Evolutionary conservation across 768 basidiomycete species (phyloP).

Genomic region (Gautieria morchelliformis): DNA sequence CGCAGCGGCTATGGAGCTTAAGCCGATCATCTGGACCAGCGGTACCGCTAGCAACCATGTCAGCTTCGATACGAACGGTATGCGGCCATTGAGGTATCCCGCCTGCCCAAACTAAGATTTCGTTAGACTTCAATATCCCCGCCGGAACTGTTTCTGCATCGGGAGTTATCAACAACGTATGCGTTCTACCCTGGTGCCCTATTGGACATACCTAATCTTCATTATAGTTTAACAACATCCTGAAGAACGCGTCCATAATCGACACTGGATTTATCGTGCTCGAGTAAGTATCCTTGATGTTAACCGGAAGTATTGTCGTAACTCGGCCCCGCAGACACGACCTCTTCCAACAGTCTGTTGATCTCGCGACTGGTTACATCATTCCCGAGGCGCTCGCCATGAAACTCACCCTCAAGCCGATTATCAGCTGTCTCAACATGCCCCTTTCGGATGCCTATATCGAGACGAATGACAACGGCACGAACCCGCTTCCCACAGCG

Average conservation of each 20-base stretch:
- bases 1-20: slow-evolving; percentile 70
- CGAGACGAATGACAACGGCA: slow-evolving; percentile 68
- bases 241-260: slow-evolving; percentile 47
- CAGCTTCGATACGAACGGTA: slow-evolving; percentile 67
- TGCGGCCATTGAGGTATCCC: slow-evolving; percentile 8
- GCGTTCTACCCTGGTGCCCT: slow-evolving; percentile 2
- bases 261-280: slow-evolving; percentile 81
- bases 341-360: slow-evolving; percentile 75
- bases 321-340: slow-evolving; percentile 38
- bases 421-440: slow-evolving; percentile 57
- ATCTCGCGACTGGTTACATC: slow-evolving; percentile 80
- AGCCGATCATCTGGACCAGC: slow-evolving; percentile 79
- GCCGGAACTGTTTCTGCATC: slow-evolving; percentile 47
- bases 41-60: slow-evolving; percentile 34
- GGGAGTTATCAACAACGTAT: slow-evolving; percentile 47
- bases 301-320: background rate
- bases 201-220: slow-evolving; percentile 4
- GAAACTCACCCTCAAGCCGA: slow-evolving; percentile 61
- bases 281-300: slow-evolving; percentile 30
- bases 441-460: slow-evolving; percentile 59
- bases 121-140: slow-evolving; percentile 70
- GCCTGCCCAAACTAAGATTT: background rate
- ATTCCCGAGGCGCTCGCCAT: slow-evolving; percentile 70
- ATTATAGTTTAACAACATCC: slow-evolving; percentile 55
- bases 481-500: slow-evolving; percentile 39